Conservation (phyloP, 495 filamentous ascomycete genomes). For the Aspergillus cristatus region DNA sequence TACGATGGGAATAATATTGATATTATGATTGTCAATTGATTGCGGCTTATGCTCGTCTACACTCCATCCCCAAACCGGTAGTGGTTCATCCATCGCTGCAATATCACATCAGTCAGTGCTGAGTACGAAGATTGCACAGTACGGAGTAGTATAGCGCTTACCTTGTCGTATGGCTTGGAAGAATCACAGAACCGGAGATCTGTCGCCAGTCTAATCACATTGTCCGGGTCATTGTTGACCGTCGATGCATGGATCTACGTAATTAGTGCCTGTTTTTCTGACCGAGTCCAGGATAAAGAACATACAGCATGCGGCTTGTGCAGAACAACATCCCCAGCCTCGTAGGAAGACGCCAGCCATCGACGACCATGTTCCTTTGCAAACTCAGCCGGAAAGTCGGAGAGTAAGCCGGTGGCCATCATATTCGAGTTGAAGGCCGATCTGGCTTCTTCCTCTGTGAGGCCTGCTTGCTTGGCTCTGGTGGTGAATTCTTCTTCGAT, state of each 20-base stretch:
- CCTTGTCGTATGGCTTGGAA: conserved; percentile 40
- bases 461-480: conserved; percentile 31
- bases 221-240: conserved; percentile 46
- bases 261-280: too few species aligned
- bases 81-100: conserved; percentile 30
- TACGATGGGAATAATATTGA: too few species aligned
- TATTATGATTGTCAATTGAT: too few species aligned
- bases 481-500: conserved; percentile 41
- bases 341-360: conserved; percentile 47
- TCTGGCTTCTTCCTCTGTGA: conserved; percentile 42
- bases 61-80: conserved; percentile 30
- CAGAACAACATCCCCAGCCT: conserved; percentile 54
- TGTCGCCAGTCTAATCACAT: conserved; percentile 47
- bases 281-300: too few species aligned
- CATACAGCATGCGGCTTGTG: conserved; percentile 47
- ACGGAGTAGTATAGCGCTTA: conserved; percentile 5
- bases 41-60: too few species aligned
- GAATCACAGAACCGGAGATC: conserved; percentile 48
- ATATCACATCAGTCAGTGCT: background rate
- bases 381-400: conserved; percentile 37
- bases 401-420: conserved; percentile 42
- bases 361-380: conserved; percentile 28
- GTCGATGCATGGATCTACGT: conserved; percentile 46
- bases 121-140: too few species aligned
- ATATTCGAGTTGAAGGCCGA: conserved; percentile 50